phyloP scores from a whole-genome alignment of 176 grass and related monocot species.

The Bolboschoenus planiculmis region DNA sequence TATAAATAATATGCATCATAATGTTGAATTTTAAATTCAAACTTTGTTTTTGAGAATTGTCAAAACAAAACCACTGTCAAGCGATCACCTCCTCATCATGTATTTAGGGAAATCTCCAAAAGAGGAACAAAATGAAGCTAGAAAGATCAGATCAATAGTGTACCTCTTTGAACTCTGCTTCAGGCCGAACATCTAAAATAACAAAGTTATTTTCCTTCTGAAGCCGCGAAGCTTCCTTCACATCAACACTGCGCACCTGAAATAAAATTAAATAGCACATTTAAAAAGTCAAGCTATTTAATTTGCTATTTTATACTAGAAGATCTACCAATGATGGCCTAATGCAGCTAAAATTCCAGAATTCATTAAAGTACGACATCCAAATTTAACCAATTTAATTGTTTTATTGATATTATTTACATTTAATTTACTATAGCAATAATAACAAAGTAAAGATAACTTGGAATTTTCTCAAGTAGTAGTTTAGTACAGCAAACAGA shows the following conservation, averaged over 20 bases:
- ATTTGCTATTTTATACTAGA: background rate
- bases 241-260: slow-evolving; percentile 91
- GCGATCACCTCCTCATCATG: no score
- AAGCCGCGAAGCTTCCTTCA: slow-evolving; percentile 92
- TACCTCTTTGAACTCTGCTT: slow-evolving; percentile 93
- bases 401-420: background rate
- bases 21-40: no score
- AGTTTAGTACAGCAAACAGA: background rate
- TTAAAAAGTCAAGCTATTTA: background rate
- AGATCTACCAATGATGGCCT: background rate
- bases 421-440: background rate
- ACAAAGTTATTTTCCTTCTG: slow-evolving; percentile 97
- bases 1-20: no score
- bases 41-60: no score
- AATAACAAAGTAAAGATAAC: background rate
- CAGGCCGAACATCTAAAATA: slow-evolving; percentile 89
- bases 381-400: background rate
- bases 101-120: background rate
- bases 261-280: slow-evolving; percentile 24
- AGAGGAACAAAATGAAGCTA: background rate
- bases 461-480: slow-evolving; percentile 11
- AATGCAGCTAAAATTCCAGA: background rate
- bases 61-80: no score
- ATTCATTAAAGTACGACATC: background rate
- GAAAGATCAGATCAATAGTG: background rate